Base-by-base conservation (phyloP, 148 eudicot species). In the Silene latifolia region DNA sequence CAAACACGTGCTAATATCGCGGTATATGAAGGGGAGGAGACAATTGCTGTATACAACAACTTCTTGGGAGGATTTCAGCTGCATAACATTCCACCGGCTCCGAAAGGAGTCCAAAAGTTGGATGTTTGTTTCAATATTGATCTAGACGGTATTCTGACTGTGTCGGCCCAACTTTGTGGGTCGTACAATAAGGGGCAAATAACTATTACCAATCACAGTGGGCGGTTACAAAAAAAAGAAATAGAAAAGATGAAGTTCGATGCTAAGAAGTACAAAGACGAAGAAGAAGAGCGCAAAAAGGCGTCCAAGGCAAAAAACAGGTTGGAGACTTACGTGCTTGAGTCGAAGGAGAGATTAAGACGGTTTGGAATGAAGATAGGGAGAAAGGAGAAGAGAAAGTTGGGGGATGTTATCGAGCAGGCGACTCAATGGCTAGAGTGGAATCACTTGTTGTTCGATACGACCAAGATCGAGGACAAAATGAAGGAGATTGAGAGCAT, bases 211-310 rank as follows among this genome's bases (percentile, higher is more conserved):
- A 27, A 27, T 27, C 29, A 27, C 29, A 27, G 29, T 72, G 15
- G 73, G 74, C 27, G 78, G 63, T 56, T 75, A 27, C n/a, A 62
- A 15, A 66, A 66, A 18, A 5, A 29, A 0, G 78, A 75, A 29
- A 74, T 79, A 8, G 56, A 79, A 27, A 27, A 27, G 29, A 27
- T 27, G 29, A 27, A 27, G 29, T 27, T 27, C 2, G 29, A 27
- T 27, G 77, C 77, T 5, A 72, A 73, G 59, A 67, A 27, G 19
- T 79, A 54, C 44, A 79, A 68, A 35, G 65, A 76, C 58, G 53
- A 79, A 25, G 81, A 79, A 11, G 78, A 74, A 14, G 74, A 29
- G 63, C 77, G 63, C 15, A 27, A 59, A 70, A 79, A 79, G 82
- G 54, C 75, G 7, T 20, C 24, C 42, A 58, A 18, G 62, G 62